These are phyloP conservation scores for Suillus tomentosus DNA, from an alignment of 768 basidiomycete genomes.

Conservation along the genomic window DNA sequence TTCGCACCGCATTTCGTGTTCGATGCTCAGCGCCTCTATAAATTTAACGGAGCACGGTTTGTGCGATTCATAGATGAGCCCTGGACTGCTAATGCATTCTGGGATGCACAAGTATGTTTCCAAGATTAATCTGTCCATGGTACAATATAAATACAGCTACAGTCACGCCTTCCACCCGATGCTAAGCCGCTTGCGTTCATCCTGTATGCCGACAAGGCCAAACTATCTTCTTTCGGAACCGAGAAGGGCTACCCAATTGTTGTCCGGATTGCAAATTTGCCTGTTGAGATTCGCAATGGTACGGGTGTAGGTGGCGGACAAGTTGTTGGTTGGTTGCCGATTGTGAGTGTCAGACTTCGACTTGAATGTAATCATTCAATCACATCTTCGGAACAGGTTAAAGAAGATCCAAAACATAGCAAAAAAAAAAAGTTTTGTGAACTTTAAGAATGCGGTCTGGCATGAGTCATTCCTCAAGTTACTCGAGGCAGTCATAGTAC, in stretches of 20 bases:
- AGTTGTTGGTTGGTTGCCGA: not conserved
- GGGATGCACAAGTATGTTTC: slow-evolving; percentile 38
- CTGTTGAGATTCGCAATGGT: not conserved
- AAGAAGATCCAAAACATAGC: not conserved
- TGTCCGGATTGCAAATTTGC: not conserved
- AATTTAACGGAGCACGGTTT: slow-evolving; percentile 29
- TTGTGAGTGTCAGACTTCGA: not conserved
- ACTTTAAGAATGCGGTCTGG: not conserved
- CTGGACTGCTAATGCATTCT: slow-evolving; percentile 38
- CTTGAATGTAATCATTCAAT: not conserved
- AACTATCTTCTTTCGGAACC: not conserved
- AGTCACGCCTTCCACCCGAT: not conserved
- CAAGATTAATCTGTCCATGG: not conserved
- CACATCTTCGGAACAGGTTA: not conserved
- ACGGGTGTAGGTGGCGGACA: not conserved
- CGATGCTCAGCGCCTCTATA: slow-evolving; percentile 31
- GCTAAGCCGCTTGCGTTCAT: not conserved
- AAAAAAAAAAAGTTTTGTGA: not conserved
- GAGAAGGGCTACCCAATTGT: not conserved
- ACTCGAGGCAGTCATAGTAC: not conserved
- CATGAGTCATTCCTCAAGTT: not conserved
- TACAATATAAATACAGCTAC: not conserved
- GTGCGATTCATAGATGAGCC: slow-evolving; percentile 37
- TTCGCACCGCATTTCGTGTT: not conserved
- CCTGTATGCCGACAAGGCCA: not conserved